These are phyloP conservation scores for Narthecium ossifragum DNA, from an alignment of 106 monocot genomes.

Conservation along the genomic window DNA sequence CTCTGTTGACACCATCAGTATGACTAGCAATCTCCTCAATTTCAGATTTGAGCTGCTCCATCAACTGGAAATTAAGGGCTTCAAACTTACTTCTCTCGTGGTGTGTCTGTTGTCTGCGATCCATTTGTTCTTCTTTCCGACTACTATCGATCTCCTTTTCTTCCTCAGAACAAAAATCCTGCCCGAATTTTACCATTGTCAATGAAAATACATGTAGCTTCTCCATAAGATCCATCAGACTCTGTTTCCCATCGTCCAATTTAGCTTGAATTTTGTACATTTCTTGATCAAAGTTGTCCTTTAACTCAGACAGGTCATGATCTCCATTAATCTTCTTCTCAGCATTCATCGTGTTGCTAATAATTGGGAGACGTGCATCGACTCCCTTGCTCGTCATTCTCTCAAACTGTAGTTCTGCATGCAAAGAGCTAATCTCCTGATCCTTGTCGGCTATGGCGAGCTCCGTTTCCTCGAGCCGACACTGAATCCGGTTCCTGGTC, in stretches of 20 bases:
- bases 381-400: constrained; percentile 11
- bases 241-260: constrained; percentile 23
- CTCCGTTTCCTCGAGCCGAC: constrained; percentile 54
- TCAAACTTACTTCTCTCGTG: no score
- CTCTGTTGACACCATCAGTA: constrained; percentile 28
- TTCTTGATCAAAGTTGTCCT: constrained; percentile 13
- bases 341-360: not conserved
- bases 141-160: no score
- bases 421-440: constrained; percentile 29
- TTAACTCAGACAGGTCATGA: constrained; percentile 15
- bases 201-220: constrained; percentile 13
- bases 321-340: constrained; percentile 2
- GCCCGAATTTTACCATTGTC: not conserved
- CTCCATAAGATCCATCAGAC: constrained; percentile 22
- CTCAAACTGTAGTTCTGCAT: constrained; percentile 15
- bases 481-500: constrained; percentile 46
- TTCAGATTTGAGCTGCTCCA: constrained; percentile 14
- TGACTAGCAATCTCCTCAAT: constrained; percentile 28
- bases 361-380: not conserved
- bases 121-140: no score
- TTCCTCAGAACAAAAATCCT: constrained; percentile 3
- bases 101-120: no score
- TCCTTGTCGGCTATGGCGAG: constrained; percentile 42
- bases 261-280: constrained; percentile 17
- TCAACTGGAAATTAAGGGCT: no score